Conservation (phyloP, 345 rosid species). For the Eucalyptus lansdowneana region DNA sequence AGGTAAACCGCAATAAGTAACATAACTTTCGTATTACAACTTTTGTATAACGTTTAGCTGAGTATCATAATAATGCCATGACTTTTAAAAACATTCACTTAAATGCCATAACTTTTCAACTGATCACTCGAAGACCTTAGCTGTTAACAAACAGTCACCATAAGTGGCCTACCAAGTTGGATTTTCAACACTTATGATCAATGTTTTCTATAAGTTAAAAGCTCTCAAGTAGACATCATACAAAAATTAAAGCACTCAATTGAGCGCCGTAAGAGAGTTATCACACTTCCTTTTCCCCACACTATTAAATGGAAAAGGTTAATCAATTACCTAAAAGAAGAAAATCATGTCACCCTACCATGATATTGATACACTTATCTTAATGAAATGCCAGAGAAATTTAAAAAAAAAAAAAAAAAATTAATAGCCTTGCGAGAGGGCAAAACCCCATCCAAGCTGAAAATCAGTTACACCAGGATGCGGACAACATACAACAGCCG, state of each 20-base stretch:
- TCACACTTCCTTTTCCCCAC: neutral
- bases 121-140: rapidly evolving
- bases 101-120: too few relatives aligned
- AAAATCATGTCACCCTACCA: neutral
- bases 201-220: too few relatives aligned
- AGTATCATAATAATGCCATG: rapidly evolving
- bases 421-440: neutral
- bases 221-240: too few relatives aligned
- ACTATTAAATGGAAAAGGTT: neutral
- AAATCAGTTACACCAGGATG: neutral
- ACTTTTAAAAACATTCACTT: too few relatives aligned
- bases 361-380: neutral
- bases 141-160: too few relatives aligned
- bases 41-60: rapidly evolving
- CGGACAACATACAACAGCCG: neutral
- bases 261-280: rapidly evolving
- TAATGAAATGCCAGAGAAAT: neutral
- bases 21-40: too few relatives aligned
- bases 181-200: too few relatives aligned
- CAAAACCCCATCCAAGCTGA: neutral
- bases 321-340: neutral
- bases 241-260: too few relatives aligned
- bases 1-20: too few relatives aligned
- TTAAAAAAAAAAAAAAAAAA: rapidly evolving
- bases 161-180: too few relatives aligned